phyloP scores from a whole-genome alignment of 345 rosid species.

The Physaria fendleri region DNA sequence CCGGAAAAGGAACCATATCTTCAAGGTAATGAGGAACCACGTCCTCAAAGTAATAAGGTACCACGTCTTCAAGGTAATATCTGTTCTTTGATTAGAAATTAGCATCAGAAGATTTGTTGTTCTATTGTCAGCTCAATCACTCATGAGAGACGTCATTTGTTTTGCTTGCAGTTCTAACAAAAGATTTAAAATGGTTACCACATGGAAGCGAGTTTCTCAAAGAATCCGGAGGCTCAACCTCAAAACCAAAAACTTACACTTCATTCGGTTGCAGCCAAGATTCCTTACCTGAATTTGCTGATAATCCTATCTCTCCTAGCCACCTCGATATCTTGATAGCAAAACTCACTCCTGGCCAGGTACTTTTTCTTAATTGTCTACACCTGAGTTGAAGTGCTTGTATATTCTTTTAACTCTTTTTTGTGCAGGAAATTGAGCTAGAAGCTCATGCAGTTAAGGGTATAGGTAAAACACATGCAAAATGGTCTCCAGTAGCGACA shows the following conservation, averaged over 20 bases:
- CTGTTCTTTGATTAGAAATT: not conserved
- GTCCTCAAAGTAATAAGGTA: slow-evolving; percentile 52
- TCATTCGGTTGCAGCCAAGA: slow-evolving; percentile 63
- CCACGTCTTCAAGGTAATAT: slow-evolving; percentile 54
- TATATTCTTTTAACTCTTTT: not conserved
- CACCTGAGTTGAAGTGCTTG: not conserved
- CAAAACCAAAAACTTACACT: slow-evolving; percentile 71
- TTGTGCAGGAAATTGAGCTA: slow-evolving; percentile 79
- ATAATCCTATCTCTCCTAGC: slow-evolving; percentile 41
- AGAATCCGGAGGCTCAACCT: slow-evolving; percentile 41
- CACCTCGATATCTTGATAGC: slow-evolving; percentile 42
- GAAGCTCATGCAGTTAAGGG: slow-evolving; percentile 98
- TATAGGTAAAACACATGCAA: slow-evolving; percentile 84
- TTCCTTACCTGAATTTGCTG: slow-evolving; percentile 46
- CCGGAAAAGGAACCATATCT: slow-evolving; percentile 38
- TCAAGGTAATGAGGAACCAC: slow-evolving; percentile 57
- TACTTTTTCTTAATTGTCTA: slow-evolving; percentile 1
- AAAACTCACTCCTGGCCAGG: slow-evolving; percentile 47
- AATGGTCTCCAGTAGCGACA: slow-evolving; percentile 98
- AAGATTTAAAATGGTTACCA: slow-evolving; percentile 74
- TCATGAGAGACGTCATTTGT: not conserved
- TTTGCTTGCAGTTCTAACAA: slow-evolving; percentile 58
- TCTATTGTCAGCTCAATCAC: not conserved
- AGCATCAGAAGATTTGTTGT: not conserved
- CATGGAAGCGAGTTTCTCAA: slow-evolving; percentile 69